These are phyloP conservation scores for Globisporangium recalcitrans DNA, from an alignment of 352 stramenopile species.

Conservation along the genomic window DNA sequence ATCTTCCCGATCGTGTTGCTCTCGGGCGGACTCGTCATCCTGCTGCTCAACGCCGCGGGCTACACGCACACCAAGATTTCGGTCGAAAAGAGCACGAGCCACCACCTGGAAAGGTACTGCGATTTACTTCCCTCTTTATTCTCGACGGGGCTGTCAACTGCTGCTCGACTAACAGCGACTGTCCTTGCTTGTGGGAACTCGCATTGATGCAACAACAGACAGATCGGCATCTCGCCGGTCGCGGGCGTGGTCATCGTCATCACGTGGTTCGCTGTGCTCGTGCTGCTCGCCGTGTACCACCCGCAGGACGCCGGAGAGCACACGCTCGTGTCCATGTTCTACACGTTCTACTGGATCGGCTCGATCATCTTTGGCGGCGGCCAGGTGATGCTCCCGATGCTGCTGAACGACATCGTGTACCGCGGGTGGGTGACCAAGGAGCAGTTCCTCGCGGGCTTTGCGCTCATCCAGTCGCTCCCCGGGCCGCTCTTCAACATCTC, in stretches of 20 bases:
- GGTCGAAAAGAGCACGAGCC: conserved; percentile 23
- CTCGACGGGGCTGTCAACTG: background rate
- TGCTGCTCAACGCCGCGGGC: conserved; percentile 33
- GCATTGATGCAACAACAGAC: conserved; percentile 23
- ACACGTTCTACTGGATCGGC: conserved; percentile 92
- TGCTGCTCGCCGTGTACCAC: conserved; percentile 46
- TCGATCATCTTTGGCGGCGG: conserved; percentile 94
- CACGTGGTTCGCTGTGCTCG: conserved; percentile 68
- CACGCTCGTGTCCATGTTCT: conserved; percentile 70
- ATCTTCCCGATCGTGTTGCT: conserved; percentile 87
- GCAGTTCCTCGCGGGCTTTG: conserved; percentile 92
- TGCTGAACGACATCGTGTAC: conserved; percentile 77
- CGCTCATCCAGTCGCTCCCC: conserved; percentile 90
- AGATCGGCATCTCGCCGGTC: conserved; percentile 87
- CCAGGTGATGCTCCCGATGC: conserved; percentile 90
- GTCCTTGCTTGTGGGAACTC: background rate
- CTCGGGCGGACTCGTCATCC: conserved; percentile 67
- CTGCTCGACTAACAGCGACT: background rate
- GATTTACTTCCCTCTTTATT: background rate
- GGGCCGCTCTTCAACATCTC: conserved; percentile 95
- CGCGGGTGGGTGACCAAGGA: conserved; percentile 89
- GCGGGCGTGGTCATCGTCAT: conserved; percentile 74
- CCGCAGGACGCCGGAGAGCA: conserved; percentile 33
- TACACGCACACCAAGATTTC: conserved; percentile 24
- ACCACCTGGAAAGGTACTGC: conserved; percentile 41